Evolutionary conservation across 2,329 filamentous ascomycete genomes (phyloP).

Genomic region (Ophiostoma australiae): DNA sequence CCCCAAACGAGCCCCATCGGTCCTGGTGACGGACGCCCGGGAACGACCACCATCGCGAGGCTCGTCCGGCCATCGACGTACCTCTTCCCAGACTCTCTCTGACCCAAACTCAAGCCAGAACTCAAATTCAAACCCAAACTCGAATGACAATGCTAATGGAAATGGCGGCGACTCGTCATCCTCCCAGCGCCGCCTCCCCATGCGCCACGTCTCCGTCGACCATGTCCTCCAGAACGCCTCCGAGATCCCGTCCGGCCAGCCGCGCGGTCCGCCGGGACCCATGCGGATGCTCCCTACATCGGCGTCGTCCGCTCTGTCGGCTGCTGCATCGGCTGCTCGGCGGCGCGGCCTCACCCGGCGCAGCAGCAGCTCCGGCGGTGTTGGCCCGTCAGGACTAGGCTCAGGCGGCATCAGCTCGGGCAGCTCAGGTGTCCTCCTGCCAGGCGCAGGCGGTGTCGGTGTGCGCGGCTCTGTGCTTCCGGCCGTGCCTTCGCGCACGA

Average conservation of each 20-base stretch:
- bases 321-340: slow-evolving; percentile 19
- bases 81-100: background rate
- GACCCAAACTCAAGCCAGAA: background rate
- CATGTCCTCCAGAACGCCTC: slow-evolving; percentile 91
- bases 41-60: slow-evolving; percentile 40
- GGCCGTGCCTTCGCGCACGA: slow-evolving; percentile 74
- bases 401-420: background rate
- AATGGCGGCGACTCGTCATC: slow-evolving; percentile 17
- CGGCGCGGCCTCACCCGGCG: slow-evolving; percentile 22
- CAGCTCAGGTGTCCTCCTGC: slow-evolving; percentile 26
- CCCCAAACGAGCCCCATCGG: slow-evolving; percentile 54
- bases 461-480: slow-evolving; percentile 35
- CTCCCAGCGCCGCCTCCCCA: slow-evolving; percentile 40
- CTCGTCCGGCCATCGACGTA: slow-evolving; percentile 18
- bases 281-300: slow-evolving; percentile 35
- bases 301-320: slow-evolving; percentile 16
- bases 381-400: background rate
- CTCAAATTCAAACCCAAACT: background rate
- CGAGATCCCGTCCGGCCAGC: slow-evolving; percentile 91
- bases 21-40: slow-evolving; percentile 57
- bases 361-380: slow-evolving; percentile 28
- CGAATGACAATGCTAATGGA: background rate
- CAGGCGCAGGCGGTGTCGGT: slow-evolving; percentile 35
- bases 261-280: slow-evolving; percentile 64
- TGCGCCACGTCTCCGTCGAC: slow-evolving; percentile 82